Base-by-base conservation (phyloP, 768 basidiomycete species). In the Tylopilus sp. region DNA sequence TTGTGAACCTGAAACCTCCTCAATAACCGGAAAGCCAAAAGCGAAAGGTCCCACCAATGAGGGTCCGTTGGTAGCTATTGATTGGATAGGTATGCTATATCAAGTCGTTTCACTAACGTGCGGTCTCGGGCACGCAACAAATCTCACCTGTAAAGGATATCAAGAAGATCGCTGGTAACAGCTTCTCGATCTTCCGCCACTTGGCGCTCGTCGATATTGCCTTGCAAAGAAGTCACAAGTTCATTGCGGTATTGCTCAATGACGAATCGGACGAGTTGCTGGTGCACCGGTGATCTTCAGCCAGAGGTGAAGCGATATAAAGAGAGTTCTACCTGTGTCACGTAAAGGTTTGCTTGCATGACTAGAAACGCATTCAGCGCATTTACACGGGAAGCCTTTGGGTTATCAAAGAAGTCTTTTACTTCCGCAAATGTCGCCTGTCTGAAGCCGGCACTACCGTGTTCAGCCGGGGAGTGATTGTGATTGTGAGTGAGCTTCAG, bases 221-320 rank as follows among this genome's bases (percentile, higher is more conserved):
- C 86, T 62, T 84, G 86, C 56, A 89, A 76, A 19, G 80, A 83
- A 56, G 78, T 75, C 45, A 90, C 67, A 24, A 96, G 79, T 69
- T 96, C 91, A 56, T 95, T 88, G 7, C 90, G 86, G 66, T 95
- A 95, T 70, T 93, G 92, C 60, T 94, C 88, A 48, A 91, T 89
- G 56, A 95, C 90, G 61, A 92, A 93, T 51, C 93, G 89, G 52
- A 91, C 91, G 45, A 93, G 81, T 92, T 95, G 92, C 91, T 95
- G 59, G 25, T 8, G n/a, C 13, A 44, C 4, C 14, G 29, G 22
- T 21, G 19, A 17, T 55, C 17, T 37, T 2, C 25, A 44, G 17
- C 28, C n/a, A 26, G 21, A 2, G 33, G 8, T 12, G 45, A 19
- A 33, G 9, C 22, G 12, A 31, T 19, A n/a, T 14, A 11, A 26